Evolutionary conservation across 148 eudicot genomes (phyloP).

Genomic region (Cornus suecica): DNA sequence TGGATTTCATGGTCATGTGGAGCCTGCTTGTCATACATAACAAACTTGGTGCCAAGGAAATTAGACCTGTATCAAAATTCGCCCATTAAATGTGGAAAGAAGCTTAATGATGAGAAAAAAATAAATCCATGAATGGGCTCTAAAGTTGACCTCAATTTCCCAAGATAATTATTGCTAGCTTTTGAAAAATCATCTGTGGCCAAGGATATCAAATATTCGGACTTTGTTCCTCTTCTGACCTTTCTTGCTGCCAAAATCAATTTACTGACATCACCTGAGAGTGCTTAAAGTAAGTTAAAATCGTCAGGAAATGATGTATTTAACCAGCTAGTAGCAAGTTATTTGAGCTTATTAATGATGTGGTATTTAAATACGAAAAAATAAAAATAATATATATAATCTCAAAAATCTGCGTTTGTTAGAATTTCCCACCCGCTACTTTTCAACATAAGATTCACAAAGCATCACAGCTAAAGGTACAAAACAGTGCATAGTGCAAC

Average conservation of each 20-base stretch:
- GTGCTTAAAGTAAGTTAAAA: constrained; percentile 27
- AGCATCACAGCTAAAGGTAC: not conserved
- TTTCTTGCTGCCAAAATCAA: constrained; percentile 43
- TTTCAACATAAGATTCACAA: constrained; percentile 7
- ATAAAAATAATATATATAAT: not conserved
- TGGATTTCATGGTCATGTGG: constrained; percentile 19
- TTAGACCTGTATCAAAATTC: constrained; percentile 37
- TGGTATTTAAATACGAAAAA: not conserved
- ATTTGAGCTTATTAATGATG: not conserved
- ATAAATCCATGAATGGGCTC: constrained; percentile 1
- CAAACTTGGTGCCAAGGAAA: constrained; percentile 52
- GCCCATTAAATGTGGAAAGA: not conserved
- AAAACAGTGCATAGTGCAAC: not conserved
- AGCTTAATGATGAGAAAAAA: constrained; percentile 8
- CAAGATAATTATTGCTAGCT: constrained; percentile 32
- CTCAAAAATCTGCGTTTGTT: not conserved
- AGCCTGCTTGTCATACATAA: constrained; percentile 33
- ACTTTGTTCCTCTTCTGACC: constrained; percentile 38
- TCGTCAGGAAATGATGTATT: not conserved
- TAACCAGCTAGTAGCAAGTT: not conserved
- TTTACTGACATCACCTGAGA: constrained; percentile 47
- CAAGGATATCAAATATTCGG: constrained; percentile 41
- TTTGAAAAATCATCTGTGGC: constrained; percentile 38
- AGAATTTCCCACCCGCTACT: not conserved
- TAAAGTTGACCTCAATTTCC: constrained; percentile 43